Percentiles rank a stretch among this genome's conserved stretches.
These are phyloP conservation scores for Xylariaceae sp. DNA, from an alignment of 2,329 filamentous ascomycete genomes.

Conservation along the genomic window DNA sequence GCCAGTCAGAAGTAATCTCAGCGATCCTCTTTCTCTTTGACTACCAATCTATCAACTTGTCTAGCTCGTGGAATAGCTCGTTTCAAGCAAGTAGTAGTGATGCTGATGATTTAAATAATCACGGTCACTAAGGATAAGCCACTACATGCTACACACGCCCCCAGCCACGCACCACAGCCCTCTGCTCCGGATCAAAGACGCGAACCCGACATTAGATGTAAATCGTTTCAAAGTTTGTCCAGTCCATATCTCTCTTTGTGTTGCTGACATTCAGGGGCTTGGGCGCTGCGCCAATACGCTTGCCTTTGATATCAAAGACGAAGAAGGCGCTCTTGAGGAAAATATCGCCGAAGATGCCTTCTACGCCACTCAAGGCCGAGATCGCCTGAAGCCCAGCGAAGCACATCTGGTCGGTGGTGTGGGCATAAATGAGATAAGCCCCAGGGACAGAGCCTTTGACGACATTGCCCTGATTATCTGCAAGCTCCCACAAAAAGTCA, in stretches of 20 bases:
- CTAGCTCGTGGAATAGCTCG: too few relatives aligned
- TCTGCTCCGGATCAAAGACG: background rate
- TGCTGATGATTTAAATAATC: too few relatives aligned
- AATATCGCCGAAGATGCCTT: conserved; percentile 69
- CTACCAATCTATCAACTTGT: too few relatives aligned
- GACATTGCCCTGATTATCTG: conserved; percentile 37
- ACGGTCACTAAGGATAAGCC: too few relatives aligned
- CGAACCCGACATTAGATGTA: conserved; percentile 7
- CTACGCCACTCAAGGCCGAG: conserved; percentile 42
- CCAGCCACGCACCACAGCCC: too few relatives aligned
- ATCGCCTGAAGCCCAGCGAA: conserved; percentile 70
- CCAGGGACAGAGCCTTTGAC: conserved; percentile 52
- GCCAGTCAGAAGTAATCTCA: too few relatives aligned
- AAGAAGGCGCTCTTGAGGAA: conserved; percentile 75
- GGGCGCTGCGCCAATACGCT: conserved; percentile 41
- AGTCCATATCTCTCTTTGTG: conserved; percentile 12
- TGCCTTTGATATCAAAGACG: conserved; percentile 57
- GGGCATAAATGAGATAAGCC: conserved; percentile 50
- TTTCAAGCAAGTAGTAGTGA: too few relatives aligned
- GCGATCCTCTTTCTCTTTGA: too few relatives aligned
- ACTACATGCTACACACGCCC: too few relatives aligned
- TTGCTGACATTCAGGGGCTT: conserved; percentile 34
- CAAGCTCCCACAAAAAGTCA: conserved; percentile 50
- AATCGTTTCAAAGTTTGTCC: conserved; percentile 2
- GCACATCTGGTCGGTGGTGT: conserved; percentile 51